phyloP scores from a whole-genome alignment of 1,139 yeast species.

The Zygosaccharomyces sapae region DNA sequence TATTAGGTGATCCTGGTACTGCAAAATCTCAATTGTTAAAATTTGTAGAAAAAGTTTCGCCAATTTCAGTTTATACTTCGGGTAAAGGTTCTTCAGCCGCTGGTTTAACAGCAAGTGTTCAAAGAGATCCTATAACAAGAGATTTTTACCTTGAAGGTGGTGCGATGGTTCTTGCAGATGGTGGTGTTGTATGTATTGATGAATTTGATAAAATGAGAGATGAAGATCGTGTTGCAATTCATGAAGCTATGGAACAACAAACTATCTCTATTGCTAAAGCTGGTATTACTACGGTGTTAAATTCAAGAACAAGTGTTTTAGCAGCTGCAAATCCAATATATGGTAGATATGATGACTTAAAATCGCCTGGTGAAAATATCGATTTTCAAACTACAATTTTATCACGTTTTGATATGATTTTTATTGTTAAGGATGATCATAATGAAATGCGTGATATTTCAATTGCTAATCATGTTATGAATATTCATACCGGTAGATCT shows the following conservation, averaged over 20 bases:
- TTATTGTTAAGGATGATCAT: constrained; percentile 93
- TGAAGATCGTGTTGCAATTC: constrained; percentile 97
- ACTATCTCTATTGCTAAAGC: constrained; percentile 99
- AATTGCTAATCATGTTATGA: constrained; percentile 93
- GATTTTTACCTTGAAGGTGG: constrained; percentile 98
- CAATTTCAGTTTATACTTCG: constrained; percentile 92
- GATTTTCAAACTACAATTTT: constrained; percentile 96
- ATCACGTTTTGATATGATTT: constrained; percentile 98
- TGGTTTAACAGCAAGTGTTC: constrained; percentile 97
- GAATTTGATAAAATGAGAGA: constrained; percentile 99
- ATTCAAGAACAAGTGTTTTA: constrained; percentile 90
- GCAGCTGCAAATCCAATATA: constrained; percentile 98
- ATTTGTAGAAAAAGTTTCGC: constrained; percentile 91
- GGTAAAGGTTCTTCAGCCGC: constrained; percentile 99
- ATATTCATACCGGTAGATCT: constrained; percentile 75
- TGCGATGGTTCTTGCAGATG: constrained; percentile 98
- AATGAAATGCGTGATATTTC: constrained; percentile 79
- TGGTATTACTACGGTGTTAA: constrained; percentile 92
- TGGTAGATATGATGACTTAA: constrained; percentile 94
- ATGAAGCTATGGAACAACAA: constrained; percentile 99
- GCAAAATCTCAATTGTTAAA: constrained; percentile 94
- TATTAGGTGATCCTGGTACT: constrained; percentile 98
- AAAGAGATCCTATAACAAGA: constrained; percentile 79
- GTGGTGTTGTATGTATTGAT: constrained; percentile 98
- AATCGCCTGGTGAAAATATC: constrained; percentile 95